Evolutionary conservation across 208 protist genomes (phyloP), one percentile per base, ranked within the genome.

Genomic region (Crithidia expoeki): DNA sequence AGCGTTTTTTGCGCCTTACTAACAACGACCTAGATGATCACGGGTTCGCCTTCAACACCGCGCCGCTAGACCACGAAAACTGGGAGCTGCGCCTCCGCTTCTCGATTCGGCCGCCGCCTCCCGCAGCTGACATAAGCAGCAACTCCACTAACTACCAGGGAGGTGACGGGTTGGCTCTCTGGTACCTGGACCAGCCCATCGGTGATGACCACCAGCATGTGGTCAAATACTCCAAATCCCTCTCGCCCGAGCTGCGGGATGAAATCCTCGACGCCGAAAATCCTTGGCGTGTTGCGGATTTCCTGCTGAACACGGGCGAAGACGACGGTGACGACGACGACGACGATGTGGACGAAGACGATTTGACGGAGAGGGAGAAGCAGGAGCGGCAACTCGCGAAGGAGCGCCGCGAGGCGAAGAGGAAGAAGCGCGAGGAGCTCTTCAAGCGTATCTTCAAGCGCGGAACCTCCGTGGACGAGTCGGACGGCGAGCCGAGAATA

Each of bases 141-240:
- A 69, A 56, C 50, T 64, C 58, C 2, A 23, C 38, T 9, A 27
- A 68, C 33, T 91, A 94, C 67, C 81, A 90, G 50, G 91, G 91
- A 21, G 91, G 88, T 10, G 91, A 96, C 30, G 91, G 91, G 14
- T 61, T 96, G 57, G 91, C 88, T 5, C 56, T 96, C 23, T 96
- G 91, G 91, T 96, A 94, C 56, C 73, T 96, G 16, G 70, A 81
- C 30, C 81, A 88, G 49, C 86, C 91, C 12, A 84, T 94, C 61
- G 88, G 88, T 34, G 88, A 94, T 72, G 85, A 94, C 55, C 85
- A 94, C 47, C 88, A 94, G 47, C 88, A 94, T 68, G 83, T 89
- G 9, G 76, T 85, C 46, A 94, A 94, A 72, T 89, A 94, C 76
- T 87, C 77, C 50, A 91, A 91, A 63, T 74, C 83, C 0, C 68